A percentile compares a stretch with the other conserved stretches of the same genome.
Conservation (phyloP, 345 rosid species). For the Diplotaxis tenuifolia region DNA sequence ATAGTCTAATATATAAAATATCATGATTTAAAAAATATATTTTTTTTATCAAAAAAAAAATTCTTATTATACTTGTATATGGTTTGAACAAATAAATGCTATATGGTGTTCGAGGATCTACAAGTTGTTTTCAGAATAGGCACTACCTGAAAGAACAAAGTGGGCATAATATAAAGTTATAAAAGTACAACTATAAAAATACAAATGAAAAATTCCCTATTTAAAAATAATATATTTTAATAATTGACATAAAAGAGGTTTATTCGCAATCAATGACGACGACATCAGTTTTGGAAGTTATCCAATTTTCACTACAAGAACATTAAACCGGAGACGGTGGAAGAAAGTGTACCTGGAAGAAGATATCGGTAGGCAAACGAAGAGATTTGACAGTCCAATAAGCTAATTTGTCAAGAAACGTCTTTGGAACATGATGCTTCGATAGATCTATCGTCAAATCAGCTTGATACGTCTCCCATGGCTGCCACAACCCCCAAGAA, state of each 20-base stretch:
- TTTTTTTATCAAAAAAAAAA: too few relatives aligned
- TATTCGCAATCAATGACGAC: conserved; percentile 20
- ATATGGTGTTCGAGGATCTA: too few relatives aligned
- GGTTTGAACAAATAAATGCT: not conserved
- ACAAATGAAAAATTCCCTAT: not conserved
- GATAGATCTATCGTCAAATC: conserved; percentile 61
- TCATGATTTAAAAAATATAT: too few relatives aligned
- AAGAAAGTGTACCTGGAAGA: conserved; percentile 45
- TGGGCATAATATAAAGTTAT: not conserved
- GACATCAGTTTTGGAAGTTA: too few relatives aligned
- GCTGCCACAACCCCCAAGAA: not conserved
- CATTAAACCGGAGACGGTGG: not conserved
- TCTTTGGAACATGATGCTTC: conserved; percentile 63
- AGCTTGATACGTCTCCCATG: conserved; percentile 57
- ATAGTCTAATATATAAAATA: too few relatives aligned
- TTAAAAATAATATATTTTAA: too few relatives aligned
- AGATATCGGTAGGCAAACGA: conserved; percentile 67
- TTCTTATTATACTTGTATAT: not conserved
- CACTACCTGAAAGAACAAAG: not conserved
- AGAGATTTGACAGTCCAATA: conserved; percentile 66
- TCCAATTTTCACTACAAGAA: not conserved
- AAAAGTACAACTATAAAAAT: not conserved
- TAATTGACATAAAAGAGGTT: not conserved
- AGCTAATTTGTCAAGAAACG: conserved; percentile 57
- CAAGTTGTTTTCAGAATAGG: too few relatives aligned